Conservation (phyloP, 2,329 filamentous ascomycete genomes). For the Fusarium anthophilum region DNA sequence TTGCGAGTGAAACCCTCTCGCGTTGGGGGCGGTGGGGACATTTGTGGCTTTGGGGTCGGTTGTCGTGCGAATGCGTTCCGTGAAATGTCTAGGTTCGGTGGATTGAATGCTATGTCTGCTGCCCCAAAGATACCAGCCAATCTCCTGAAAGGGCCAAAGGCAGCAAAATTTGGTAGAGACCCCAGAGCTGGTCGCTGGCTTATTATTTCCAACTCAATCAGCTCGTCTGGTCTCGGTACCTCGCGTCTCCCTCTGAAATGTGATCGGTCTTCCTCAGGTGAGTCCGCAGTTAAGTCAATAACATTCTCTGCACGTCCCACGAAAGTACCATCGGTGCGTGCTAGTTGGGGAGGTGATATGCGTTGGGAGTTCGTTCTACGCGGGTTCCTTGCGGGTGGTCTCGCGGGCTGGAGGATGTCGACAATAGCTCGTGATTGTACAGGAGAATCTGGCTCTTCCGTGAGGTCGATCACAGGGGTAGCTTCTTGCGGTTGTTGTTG, state of each 20-base stretch:
- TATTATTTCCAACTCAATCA: slow-evolving; percentile 43
- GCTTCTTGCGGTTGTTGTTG: slow-evolving; percentile 26
- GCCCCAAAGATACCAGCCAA: slow-evolving; percentile 41
- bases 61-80: slow-evolving; percentile 47
- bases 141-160: slow-evolving; percentile 39
- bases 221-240: slow-evolving; percentile 35
- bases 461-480: slow-evolving; percentile 59
- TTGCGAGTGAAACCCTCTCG: slow-evolving; percentile 83
- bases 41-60: slow-evolving; percentile 53
- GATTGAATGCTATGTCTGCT: slow-evolving; percentile 35
- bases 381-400: slow-evolving; percentile 47
- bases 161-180: slow-evolving; percentile 30
- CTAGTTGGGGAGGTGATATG: slow-evolving; percentile 53
- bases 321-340: slow-evolving; percentile 57
- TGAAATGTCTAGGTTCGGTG: slow-evolving; percentile 38
- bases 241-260: slow-evolving; percentile 21
- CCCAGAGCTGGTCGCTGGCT: slow-evolving; percentile 38
- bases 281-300: slow-evolving; percentile 64
- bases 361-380: slow-evolving; percentile 54
- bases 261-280: slow-evolving; percentile 47
- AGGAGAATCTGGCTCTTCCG: slow-evolving; percentile 60
- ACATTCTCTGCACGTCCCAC: slow-evolving; percentile 49
- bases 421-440: slow-evolving; percentile 48
- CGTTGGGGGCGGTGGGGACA: slow-evolving; percentile 72
- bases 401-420: slow-evolving; percentile 21